Evolutionary conservation across 129 eudicot genomes (phyloP).

Genomic region (Lonicera japonica): DNA sequence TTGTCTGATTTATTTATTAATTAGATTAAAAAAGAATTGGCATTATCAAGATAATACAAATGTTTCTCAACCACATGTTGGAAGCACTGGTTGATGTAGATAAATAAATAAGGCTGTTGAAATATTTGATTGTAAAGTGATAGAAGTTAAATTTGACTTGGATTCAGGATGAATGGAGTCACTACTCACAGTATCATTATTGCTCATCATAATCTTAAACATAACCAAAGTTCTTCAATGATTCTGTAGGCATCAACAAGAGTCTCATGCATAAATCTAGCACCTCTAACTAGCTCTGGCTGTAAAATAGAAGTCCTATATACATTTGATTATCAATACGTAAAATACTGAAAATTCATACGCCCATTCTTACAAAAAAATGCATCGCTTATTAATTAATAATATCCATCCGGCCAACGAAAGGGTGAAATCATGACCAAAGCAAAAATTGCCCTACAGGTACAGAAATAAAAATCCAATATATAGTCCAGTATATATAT

Average conservation of each 20-base stretch:
- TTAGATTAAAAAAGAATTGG: too few species aligned
- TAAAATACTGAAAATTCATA: not conserved
- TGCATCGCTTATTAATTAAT: not conserved
- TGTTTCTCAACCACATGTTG: not conserved
- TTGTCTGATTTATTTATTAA: too few species aligned
- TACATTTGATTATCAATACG: not conserved
- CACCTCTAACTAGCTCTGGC: constrained; percentile 7
- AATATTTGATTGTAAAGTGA: not conserved
- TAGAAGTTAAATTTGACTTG: not conserved
- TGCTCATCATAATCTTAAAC: too few species aligned
- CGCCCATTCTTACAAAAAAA: not conserved
- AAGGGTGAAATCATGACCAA: not conserved
- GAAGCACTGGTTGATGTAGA: not conserved
- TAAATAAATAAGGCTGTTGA: not conserved
- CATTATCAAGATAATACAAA: not conserved
- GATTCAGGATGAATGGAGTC: not conserved
- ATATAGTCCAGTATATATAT: not conserved
- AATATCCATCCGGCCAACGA: not conserved
- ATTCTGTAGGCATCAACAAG: constrained; percentile 9
- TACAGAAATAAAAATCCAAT: not conserved
- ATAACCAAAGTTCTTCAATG: constrained; percentile 17
- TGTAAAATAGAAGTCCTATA: too few species aligned
- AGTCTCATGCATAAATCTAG: constrained; percentile 15
- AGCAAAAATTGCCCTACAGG: not conserved
- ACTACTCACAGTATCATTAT: constrained; percentile 8